Evolutionary conservation across 768 basidiomycete genomes (phyloP).

Genomic region (Russula foetens): DNA sequence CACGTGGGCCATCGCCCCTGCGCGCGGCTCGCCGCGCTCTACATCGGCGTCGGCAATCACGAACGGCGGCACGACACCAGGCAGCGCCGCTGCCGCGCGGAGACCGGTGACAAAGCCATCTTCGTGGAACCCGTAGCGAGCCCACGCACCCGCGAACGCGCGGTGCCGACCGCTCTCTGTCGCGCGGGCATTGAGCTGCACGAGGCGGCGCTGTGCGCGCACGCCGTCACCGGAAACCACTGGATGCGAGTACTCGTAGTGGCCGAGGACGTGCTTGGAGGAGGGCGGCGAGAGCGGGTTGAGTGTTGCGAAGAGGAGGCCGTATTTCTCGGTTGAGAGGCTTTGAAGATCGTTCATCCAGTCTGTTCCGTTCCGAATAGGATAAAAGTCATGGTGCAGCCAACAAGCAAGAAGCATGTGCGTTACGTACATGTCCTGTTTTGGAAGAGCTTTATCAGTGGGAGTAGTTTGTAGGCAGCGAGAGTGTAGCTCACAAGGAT

Average conservation of each 20-base stretch:
- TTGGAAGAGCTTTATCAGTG: neutral
- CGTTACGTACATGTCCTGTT: conserved; percentile 2
- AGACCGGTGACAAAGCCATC: conserved; percentile 55
- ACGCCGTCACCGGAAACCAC: conserved; percentile 53
- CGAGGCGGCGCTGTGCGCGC: conserved; percentile 43
- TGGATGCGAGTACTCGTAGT: conserved; percentile 62
- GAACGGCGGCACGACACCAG: neutral
- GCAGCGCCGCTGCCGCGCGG: conserved; percentile 21
- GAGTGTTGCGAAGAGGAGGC: neutral
- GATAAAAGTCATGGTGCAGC: no score
- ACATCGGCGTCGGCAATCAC: neutral
- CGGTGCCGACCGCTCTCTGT: conserved; percentile 39
- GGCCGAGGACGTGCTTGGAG: conserved; percentile 36
- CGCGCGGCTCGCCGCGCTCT: neutral
- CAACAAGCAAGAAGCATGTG: no score
- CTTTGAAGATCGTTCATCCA: conserved; percentile 1
- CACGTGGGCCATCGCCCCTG: neutral
- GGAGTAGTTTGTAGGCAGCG: neutral
- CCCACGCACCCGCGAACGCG: conserved; percentile 60
- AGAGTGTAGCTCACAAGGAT: neutral
- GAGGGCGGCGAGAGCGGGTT: conserved; percentile 36
- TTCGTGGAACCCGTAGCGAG: conserved; percentile 79
- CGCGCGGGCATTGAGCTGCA: conserved; percentile 35
- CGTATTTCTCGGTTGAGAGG: neutral
- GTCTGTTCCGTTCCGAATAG: neutral